These are phyloP conservation scores for Xylogone sp. DNA, from an alignment of 2,329 filamentous ascomycete species.

Conservation along the genomic window DNA sequence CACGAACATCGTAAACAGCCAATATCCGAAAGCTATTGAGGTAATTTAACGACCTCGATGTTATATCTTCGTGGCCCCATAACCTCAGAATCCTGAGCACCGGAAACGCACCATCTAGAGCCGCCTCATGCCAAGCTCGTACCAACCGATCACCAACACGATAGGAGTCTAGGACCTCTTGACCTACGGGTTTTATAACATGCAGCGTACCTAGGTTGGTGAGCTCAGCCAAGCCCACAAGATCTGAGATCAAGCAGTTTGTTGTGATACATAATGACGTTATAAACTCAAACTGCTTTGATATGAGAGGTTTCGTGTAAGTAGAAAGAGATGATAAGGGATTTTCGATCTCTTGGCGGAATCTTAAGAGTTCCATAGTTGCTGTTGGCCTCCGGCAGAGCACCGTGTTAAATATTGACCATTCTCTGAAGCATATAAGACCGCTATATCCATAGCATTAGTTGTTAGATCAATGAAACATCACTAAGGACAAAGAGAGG, in stretches of 20 bases:
- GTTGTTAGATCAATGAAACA: neutral
- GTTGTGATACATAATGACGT: slow-evolving; percentile 26
- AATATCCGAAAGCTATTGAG: slow-evolving; percentile 26
- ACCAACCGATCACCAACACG: slow-evolving; percentile 24
- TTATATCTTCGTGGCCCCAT: slow-evolving; percentile 24
- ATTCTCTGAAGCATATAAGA: slow-evolving; percentile 20
- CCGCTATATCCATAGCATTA: slow-evolving; percentile 12
- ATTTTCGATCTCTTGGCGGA: slow-evolving; percentile 16
- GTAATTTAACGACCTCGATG: slow-evolving; percentile 22
- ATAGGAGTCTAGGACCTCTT: neutral
- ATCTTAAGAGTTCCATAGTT: slow-evolving; percentile 18
- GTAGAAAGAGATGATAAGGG: slow-evolving; percentile 17
- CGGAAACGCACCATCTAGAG: slow-evolving; percentile 20
- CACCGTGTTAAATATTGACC: slow-evolving; percentile 24
- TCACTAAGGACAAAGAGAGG: neutral
- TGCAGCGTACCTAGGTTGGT: slow-evolving; percentile 27
- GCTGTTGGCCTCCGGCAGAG: slow-evolving; percentile 12
- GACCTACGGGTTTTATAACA: slow-evolving; percentile 14
- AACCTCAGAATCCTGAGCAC: slow-evolving; percentile 28
- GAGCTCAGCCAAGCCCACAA: slow-evolving; percentile 26
- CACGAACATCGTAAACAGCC: slow-evolving; percentile 24
- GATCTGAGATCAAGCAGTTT: slow-evolving; percentile 16
- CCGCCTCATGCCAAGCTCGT: slow-evolving; percentile 26
- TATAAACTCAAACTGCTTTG: slow-evolving; percentile 26
- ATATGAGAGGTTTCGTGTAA: slow-evolving; percentile 23